A percentile compares a stretch with the other conserved stretches of the same genome.
Evolutionary conservation across 495 filamentous ascomycete species (phyloP).

Genomic region (Penicillium cinerascens): DNA sequence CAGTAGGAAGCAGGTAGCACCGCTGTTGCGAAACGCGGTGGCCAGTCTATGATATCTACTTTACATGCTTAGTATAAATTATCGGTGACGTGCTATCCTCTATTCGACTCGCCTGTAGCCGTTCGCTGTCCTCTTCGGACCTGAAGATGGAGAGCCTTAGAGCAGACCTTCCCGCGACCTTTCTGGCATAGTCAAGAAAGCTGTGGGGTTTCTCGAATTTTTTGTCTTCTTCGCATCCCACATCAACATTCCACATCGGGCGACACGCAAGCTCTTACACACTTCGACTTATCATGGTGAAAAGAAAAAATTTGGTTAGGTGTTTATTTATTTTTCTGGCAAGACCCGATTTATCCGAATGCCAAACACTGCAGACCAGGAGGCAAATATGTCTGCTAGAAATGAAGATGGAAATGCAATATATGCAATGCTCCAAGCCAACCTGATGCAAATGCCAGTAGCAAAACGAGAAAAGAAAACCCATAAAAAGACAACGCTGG

Average conservation of each 20-base stretch:
- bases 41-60: conserved; percentile 24
- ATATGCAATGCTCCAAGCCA: conserved; percentile 27
- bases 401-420: conserved; percentile 16
- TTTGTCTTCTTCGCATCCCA: too few species aligned
- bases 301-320: background rate
- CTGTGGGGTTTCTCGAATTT: too few species aligned
- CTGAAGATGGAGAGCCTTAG: too few species aligned
- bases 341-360: conserved; percentile 7
- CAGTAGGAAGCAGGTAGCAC: conserved; percentile 88
- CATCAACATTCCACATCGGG: too few species aligned
- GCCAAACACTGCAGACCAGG: conserved; percentile 9
- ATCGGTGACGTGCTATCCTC: too few species aligned
- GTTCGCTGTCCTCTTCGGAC: too few species aligned
- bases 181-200: too few species aligned
- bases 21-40: conserved; percentile 68
- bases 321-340: conserved; percentile 1
- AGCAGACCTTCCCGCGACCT: too few species aligned
- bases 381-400: conserved; percentile 1
- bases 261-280: too few species aligned
- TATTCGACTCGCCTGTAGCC: too few species aligned
- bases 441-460: conserved; percentile 30
- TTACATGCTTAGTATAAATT: background rate
- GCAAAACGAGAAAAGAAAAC: conserved; percentile 11
- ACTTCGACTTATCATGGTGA: too few species aligned
- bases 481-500: background rate